Evolutionary conservation across 2,329 filamentous ascomycete genomes (phyloP), one percentile per base, ranked within the genome.

Genomic region (Coniochaeta pulveracea): DNA sequence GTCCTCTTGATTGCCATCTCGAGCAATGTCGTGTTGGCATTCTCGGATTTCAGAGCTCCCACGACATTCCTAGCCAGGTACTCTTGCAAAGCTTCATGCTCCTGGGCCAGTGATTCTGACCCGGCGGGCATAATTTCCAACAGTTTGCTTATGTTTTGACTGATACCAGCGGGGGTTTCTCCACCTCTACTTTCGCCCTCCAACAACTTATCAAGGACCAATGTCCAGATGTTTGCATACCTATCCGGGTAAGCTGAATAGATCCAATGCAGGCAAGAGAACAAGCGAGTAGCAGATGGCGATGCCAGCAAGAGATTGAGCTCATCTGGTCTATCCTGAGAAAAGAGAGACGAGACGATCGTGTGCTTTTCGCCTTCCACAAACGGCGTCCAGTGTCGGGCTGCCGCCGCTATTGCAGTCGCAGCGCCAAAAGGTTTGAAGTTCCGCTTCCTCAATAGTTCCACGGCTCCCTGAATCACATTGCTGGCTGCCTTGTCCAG

Each of bases 221-320:
- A 43, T 16, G 49, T 53, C 68, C 69, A 75, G 1, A 65, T 51
- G 2, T 42, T 40, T 8, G 52, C 47, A 33, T 66, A 69, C 0
- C 51, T 46, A 0, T 45, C 43, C 1, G 50, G 49, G 36, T 52
- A 60, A 34, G 45, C 57, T 24, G 53, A 11, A 61, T 57, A 19
- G 59, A 50, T 2, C 68, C 65, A 25, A 77, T 76, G 68, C 0
- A 93, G 59, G 9, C 76, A 72, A 1, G 76, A 70, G 6, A 86
- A 60, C 0, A 94, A 53, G 33, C 78, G 69, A 2, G 69, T 55
- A 0, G 74, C 72, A 1, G 85, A 88, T 0, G 81, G 72, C 0
- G 84, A 86, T 2, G 68, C 55, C 3, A 88, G 56, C 11, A 91
- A 57, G 2, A 61, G 56, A 0, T 69, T 60, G 10, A 80, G 60